Conservation (phyloP, 768 basidiomycete genomes). For the Boletus huronensis region DNA sequence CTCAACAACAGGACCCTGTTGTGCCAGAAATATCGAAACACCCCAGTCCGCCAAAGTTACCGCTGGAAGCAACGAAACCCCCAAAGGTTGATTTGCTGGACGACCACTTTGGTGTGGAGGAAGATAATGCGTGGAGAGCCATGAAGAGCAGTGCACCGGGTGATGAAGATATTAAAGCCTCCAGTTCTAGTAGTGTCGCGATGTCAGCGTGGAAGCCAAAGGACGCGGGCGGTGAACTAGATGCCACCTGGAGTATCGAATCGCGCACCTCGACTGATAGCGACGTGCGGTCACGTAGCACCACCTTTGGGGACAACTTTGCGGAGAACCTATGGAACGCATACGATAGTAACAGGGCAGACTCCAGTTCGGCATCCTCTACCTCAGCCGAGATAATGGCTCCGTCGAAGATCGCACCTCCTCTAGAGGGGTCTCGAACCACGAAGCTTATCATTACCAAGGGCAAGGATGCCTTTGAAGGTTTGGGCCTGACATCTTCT, state of each 20-base stretch:
- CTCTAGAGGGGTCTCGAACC: slow-evolving; percentile 29
- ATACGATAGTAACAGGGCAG: slow-evolving; percentile 35
- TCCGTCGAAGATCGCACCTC: slow-evolving; percentile 25
- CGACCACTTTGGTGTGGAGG: slow-evolving; percentile 37
- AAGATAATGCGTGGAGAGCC: slow-evolving; percentile 49
- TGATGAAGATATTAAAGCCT: slow-evolving; percentile 11
- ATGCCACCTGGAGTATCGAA: slow-evolving; percentile 43
- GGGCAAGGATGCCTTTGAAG: slow-evolving; percentile 76
- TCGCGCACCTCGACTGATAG: slow-evolving; percentile 23
- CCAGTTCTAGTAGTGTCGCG: slow-evolving; percentile 27
- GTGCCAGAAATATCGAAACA: slow-evolving; percentile 33
- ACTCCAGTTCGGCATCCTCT: slow-evolving; percentile 3
- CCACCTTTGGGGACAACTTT: slow-evolving; percentile 66
- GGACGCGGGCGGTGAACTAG: slow-evolving; percentile 18
- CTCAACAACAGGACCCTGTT: slow-evolving; percentile 35
- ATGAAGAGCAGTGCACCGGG: slow-evolving; percentile 25
- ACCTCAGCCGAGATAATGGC: slow-evolving; percentile 13
- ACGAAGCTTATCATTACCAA: slow-evolving; percentile 33
- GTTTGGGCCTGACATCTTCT: slow-evolving; percentile 53
- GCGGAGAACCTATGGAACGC: slow-evolving; percentile 53
- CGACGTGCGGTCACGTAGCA: slow-evolving; percentile 21
- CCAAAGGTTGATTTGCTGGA: slow-evolving; percentile 34
- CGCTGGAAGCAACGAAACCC: slow-evolving; percentile 13
- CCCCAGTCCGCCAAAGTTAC: slow-evolving; percentile 19
- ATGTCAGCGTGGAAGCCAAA: slow-evolving; percentile 30